Conservation (phyloP, 2,329 filamentous ascomycete genomes). For the Fusarium burgessii region DNA sequence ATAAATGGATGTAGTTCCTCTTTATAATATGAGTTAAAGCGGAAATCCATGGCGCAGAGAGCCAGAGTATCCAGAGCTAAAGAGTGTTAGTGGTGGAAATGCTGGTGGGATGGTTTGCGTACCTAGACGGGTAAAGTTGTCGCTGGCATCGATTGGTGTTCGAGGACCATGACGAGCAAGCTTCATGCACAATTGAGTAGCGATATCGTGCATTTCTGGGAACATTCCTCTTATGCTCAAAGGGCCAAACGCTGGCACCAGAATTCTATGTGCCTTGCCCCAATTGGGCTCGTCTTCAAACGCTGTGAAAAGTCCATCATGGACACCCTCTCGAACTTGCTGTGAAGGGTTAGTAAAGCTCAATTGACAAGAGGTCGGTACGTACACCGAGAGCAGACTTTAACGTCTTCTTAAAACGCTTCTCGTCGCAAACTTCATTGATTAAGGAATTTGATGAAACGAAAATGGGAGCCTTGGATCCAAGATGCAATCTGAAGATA, state of each 20-base stretch:
- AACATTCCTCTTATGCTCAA: conserved; percentile 77
- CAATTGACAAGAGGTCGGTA: not conserved
- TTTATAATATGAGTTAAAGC: conserved; percentile 81
- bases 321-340: conserved; percentile 69
- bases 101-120: not conserved
- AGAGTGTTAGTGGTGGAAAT: not conserved
- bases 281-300: conserved; percentile 68
- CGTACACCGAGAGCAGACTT: conserved; percentile 58
- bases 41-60: conserved; percentile 76
- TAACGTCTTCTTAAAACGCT: conserved; percentile 71
- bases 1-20: conserved; percentile 78
- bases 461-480: conserved; percentile 53
- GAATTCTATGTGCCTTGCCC: conserved; percentile 73
- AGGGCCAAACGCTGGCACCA: conserved; percentile 78
- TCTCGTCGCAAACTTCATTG: conserved; percentile 74
- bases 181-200: conserved; percentile 74
- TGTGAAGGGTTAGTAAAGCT: conserved; percentile 7
- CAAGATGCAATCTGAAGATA: conserved; percentile 40
- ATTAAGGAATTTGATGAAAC: conserved; percentile 67
- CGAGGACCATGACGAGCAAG: conserved; percentile 73
- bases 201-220: conserved; percentile 75
- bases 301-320: conserved; percentile 76
- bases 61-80: conserved; percentile 76
- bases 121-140: conserved; percentile 76
- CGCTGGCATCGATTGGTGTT: conserved; percentile 68